These are phyloP conservation scores for Torulaspora gathmanii DNA, from an alignment of 805 yeast species.

Conservation along the genomic window DNA sequence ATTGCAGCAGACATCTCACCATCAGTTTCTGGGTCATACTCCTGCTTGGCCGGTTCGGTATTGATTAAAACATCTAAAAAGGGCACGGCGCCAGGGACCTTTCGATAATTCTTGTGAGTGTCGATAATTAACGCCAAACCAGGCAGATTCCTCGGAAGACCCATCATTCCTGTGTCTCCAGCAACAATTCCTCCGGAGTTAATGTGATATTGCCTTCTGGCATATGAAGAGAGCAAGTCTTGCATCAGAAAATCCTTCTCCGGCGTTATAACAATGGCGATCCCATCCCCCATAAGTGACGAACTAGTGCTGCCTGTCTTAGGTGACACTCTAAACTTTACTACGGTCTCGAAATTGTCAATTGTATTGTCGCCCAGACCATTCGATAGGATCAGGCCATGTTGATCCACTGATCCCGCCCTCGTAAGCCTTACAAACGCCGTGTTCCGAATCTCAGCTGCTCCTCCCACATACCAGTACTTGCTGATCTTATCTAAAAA, in stretches of 20 bases:
- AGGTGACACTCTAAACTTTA: constrained; percentile 19
- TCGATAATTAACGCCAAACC: constrained; percentile 30
- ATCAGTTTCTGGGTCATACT: constrained; percentile 25
- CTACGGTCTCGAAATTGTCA: constrained; percentile 30
- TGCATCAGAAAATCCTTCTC: constrained; percentile 29
- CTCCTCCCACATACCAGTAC: constrained; percentile 31
- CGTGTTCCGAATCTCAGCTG: constrained; percentile 29
- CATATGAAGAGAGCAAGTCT: constrained; percentile 26
- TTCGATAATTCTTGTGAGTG: constrained; percentile 19
- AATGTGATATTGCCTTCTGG: constrained; percentile 26
- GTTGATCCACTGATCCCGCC: constrained; percentile 14
- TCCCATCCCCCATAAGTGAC: constrained; percentile 26
- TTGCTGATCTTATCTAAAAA: constrained; percentile 30
- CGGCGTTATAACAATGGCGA: constrained; percentile 26
- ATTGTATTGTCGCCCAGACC: constrained; percentile 34
- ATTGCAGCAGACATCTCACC: constrained; percentile 22
- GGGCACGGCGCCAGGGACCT: constrained; percentile 16
- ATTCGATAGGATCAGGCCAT: constrained; percentile 30
- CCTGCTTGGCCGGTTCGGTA: constrained; percentile 23
- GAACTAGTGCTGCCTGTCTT: not conserved
- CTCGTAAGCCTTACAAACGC: constrained; percentile 24
- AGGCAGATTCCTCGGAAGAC: constrained; percentile 32
- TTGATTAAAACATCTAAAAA: constrained; percentile 26
- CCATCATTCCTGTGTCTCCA: constrained; percentile 28
- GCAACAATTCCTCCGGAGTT: constrained; percentile 30